These are phyloP conservation scores for Cicer bijugum DNA, from an alignment of 306 rosid genomes.

Conservation along the genomic window DNA sequence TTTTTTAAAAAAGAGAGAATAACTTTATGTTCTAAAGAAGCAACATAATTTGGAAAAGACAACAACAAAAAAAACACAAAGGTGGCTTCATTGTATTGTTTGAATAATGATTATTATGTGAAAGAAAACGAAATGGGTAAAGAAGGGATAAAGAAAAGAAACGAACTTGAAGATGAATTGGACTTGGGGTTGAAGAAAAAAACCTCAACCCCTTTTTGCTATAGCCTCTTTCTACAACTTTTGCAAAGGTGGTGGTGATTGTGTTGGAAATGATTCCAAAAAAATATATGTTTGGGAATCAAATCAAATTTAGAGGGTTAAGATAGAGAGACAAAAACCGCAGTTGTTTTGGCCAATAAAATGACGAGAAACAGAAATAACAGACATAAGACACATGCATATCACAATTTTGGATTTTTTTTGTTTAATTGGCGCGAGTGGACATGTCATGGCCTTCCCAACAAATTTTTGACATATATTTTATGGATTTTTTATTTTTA, in stretches of 20 bases:
- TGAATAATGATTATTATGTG: neutral
- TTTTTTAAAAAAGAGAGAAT: neutral
- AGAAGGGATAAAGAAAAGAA: neutral
- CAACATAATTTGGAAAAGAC: conserved; percentile 4
- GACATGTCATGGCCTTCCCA: too few relatives aligned
- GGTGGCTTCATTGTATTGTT: conserved; percentile 19
- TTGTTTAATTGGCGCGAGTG: too few relatives aligned
- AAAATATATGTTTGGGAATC: neutral
- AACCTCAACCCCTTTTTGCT: conserved; percentile 39
- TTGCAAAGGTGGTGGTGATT: conserved; percentile 47
- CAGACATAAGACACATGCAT: conserved; percentile 27
- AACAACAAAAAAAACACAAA: neutral
- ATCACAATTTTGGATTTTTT: too few relatives aligned
- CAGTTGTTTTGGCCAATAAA: conserved; percentile 28
- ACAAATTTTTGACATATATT: too few relatives aligned
- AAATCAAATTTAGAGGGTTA: neutral
- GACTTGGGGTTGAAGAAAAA: conserved; percentile 59
- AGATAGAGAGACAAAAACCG: conserved; percentile 43
- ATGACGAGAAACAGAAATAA: conserved; percentile 46
- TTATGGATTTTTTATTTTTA: too few relatives aligned
- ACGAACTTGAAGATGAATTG: conserved; percentile 33
- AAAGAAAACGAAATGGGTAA: conserved; percentile 3
- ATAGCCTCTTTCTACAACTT: conserved; percentile 41
- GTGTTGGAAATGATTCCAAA: neutral
- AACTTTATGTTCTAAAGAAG: conserved; percentile 8